A percentile compares a stretch with the other conserved stretches of the same genome.
Evolutionary conservation across 2,329 filamentous ascomycete genomes (phyloP).

Genomic region (Pseudogymnoascus sp.): DNA sequence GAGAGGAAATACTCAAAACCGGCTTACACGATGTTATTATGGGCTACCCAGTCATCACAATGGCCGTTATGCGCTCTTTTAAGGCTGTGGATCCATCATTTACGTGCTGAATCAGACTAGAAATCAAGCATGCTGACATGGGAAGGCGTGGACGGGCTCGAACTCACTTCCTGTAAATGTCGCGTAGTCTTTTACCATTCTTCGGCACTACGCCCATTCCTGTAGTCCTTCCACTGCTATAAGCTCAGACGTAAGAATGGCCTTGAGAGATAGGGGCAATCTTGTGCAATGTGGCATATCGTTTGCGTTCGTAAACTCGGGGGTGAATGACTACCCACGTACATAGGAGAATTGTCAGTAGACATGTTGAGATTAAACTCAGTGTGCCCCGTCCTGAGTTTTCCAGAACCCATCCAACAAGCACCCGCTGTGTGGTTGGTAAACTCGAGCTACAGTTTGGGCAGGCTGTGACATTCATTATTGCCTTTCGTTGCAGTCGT

Average conservation of each 20-base stretch:
- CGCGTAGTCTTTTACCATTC: constrained; percentile 26
- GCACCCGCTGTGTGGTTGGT: not conserved
- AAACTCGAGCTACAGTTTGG: not conserved
- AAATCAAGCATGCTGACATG: constrained; percentile 29
- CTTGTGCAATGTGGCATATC: constrained; percentile 23
- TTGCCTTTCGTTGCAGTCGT: not conserved
- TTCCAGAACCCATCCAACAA: constrained; percentile 30
- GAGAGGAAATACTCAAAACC: too few species aligned
- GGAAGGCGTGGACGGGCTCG: constrained; percentile 29
- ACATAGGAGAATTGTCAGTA: constrained; percentile 32
- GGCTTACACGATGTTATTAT: too few species aligned
- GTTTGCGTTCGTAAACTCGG: constrained; percentile 27
- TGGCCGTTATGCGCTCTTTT: too few species aligned
- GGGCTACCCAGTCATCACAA: too few species aligned
- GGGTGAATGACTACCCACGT: constrained; percentile 34
- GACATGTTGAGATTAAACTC: constrained; percentile 28
- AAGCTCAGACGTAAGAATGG: constrained; percentile 33
- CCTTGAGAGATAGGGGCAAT: constrained; percentile 28
- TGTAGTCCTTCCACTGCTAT: constrained; percentile 33
- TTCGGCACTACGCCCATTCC: constrained; percentile 32
- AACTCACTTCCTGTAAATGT: constrained; percentile 24
- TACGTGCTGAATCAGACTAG: too few species aligned
- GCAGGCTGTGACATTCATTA: not conserved
- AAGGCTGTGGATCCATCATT: too few species aligned
- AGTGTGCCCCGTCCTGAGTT: constrained; percentile 31